Evolutionary conservation across 495 filamentous ascomycete species (phyloP).

Genomic region (Sporormia fimetaria): DNA sequence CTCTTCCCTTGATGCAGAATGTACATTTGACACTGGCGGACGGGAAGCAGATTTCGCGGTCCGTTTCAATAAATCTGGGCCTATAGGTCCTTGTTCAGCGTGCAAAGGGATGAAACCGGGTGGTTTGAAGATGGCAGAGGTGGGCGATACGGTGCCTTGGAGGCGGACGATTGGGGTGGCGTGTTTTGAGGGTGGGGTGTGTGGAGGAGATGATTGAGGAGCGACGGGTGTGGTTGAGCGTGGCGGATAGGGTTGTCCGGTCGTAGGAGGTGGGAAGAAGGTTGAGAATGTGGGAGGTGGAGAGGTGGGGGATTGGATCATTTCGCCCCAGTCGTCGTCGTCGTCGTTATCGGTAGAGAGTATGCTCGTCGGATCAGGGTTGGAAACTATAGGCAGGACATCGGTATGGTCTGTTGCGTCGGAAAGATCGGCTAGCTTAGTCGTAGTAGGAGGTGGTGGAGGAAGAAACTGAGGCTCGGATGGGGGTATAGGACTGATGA

Average conservation of each 20-base stretch:
- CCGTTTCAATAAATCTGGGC: conserved; percentile 7
- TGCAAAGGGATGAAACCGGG: conserved; percentile 7
- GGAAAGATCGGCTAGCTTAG: no score
- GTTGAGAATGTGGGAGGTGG: neutral
- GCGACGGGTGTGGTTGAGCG: conserved; percentile 4
- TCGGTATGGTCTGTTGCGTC: neutral
- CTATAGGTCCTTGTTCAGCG: conserved; percentile 9
- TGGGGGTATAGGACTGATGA: no score
- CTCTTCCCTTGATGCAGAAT: neutral
- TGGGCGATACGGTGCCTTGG: conserved; percentile 13
- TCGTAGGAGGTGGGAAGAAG: neutral
- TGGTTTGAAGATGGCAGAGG: conserved; percentile 10
- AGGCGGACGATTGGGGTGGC: conserved; percentile 12
- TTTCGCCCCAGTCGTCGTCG: conserved; percentile 36
- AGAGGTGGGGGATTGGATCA: conserved; percentile 29
- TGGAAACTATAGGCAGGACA: conserved; percentile 10
- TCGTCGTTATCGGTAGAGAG: conserved; percentile 20
- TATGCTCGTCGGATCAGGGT: neutral
- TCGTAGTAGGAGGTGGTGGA: no score
- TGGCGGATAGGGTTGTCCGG: neutral
- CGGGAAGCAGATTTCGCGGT: neutral
- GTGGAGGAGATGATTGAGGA: conserved; percentile 8
- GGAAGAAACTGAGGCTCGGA: no score
- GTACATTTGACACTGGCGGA: neutral
- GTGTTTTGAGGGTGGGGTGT: conserved; percentile 4